Conservation (phyloP, 2,329 filamentous ascomycete genomes). For the Acarospora socialis region DNA sequence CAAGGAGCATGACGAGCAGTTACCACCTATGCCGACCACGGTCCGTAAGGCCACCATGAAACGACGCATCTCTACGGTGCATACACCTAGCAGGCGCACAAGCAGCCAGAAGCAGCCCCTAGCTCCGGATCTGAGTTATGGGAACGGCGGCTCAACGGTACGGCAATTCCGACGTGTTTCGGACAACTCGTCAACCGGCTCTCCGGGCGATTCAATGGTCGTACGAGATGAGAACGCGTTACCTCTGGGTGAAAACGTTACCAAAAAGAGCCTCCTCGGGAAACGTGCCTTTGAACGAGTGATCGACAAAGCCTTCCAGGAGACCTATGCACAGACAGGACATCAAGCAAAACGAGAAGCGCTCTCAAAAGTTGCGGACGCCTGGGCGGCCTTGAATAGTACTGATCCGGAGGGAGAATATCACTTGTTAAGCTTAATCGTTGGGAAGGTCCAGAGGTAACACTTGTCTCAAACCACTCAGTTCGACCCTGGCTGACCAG, state of each 20-base stretch:
- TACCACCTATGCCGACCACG: conserved; percentile 30
- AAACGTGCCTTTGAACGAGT: conserved; percentile 68
- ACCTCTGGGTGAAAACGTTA: conserved; percentile 27
- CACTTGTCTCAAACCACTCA: no score
- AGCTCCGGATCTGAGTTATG: conserved; percentile 81
- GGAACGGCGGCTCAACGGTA: conserved; percentile 83
- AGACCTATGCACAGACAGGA: conserved; percentile 68
- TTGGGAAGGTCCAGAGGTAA: conserved; percentile 14
- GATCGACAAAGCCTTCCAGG: conserved; percentile 69
- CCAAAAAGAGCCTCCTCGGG: conserved; percentile 66
- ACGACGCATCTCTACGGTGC: conserved; percentile 9
- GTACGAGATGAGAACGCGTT: conserved; percentile 27
- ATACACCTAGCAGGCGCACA: conserved; percentile 26
- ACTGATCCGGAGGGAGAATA: conserved; percentile 85
- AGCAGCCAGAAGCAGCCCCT: conserved; percentile 58
- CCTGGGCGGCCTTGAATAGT: conserved; percentile 70
- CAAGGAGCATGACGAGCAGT: conserved; percentile 43
- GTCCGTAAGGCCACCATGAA: conserved; percentile 23
- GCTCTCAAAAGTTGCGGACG: conserved; percentile 67
- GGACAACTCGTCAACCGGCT: conserved; percentile 34
- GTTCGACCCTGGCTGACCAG: conserved; percentile 20
- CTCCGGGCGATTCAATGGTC: conserved; percentile 9
- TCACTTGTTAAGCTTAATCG: conserved; percentile 51
- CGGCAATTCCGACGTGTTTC: conserved; percentile 84
- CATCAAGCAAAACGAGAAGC: conserved; percentile 64